A percentile compares a stretch with the other conserved stretches of the same genome.
These are phyloP conservation scores for Pholiota microspora DNA, from an alignment of 768 basidiomycete genomes.

Conservation along the genomic window DNA sequence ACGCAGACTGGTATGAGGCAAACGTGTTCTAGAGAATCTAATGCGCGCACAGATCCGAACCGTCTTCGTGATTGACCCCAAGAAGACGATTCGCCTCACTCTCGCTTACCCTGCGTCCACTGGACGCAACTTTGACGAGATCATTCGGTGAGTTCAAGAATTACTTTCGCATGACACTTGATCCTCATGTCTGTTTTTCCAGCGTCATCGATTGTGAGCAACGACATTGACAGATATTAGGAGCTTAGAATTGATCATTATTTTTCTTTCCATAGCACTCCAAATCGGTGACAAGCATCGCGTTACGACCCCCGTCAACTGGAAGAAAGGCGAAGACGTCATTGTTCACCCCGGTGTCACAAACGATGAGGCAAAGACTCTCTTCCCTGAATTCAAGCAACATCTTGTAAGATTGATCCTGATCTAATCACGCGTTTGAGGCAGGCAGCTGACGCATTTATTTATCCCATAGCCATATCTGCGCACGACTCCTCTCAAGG, in stretches of 20 bases:
- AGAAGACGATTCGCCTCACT: slow-evolving; percentile 89
- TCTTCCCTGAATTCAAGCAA: slow-evolving; percentile 82
- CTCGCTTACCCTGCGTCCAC: slow-evolving; percentile 94
- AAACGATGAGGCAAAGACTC: slow-evolving; percentile 85
- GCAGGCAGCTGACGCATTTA: slow-evolving; percentile 5
- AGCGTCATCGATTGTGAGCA: slow-evolving; percentile 73
- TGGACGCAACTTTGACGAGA: slow-evolving; percentile 86
- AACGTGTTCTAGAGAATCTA: slow-evolving; percentile 9
- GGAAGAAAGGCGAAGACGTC: slow-evolving; percentile 91
- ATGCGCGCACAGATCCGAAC: slow-evolving; percentile 71
- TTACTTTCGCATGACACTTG: not conserved
- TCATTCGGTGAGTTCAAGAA: slow-evolving; percentile 37
- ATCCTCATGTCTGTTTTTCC: slow-evolving; percentile 5
- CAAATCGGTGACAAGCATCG: slow-evolving; percentile 87
- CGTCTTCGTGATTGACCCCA: slow-evolving; percentile 97
- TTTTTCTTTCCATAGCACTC: slow-evolving; percentile 48
- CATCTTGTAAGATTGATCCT: slow-evolving; percentile 59
- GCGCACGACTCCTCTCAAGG: slow-evolving; percentile 67
- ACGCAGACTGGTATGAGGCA: slow-evolving; percentile 14
- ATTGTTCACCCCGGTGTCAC: slow-evolving; percentile 86
- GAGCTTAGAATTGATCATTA: slow-evolving; percentile 4
- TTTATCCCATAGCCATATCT: slow-evolving; percentile 68
- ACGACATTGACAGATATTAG: not conserved
- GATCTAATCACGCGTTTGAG: not conserved
- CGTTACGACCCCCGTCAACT: slow-evolving; percentile 91